Evolutionary conservation across 202 grass and related monocot species (phyloP), one percentile per base, ranked within the genome.

Genomic region (Bolboschoenoplectus hybrid): DNA sequence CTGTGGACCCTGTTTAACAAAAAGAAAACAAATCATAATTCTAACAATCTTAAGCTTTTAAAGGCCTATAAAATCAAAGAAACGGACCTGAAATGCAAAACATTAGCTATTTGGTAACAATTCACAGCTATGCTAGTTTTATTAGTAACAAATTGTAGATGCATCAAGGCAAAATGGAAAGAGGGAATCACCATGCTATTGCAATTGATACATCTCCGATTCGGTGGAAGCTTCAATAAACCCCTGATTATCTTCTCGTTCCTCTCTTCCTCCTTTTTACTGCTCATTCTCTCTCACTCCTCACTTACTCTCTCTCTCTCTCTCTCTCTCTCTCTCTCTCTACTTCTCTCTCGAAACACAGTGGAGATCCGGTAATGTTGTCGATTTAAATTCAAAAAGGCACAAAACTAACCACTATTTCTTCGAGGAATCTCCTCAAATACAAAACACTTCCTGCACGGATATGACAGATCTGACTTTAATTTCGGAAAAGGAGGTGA

Each of bases 241-340:
- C 95, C 95, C 84, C 95, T 87, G 62, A 97, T 94, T 84, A 95
- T 56, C 87, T 93, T 93, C 91, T 97, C 95, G 88, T 95, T 97
- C 91, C 88, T 93, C 87, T 97, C 92, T 83, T 97, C 95, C 82
- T 89, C 95, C 85, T 92, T 97, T 86, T 87, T 97, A 41, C 87
- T 89, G 84, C 65, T 87, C 72, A 81, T 87, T 53, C 44, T 88
- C 77, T 81, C 51, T 14, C 51, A 43, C 62, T 49, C 66, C 36
- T 16, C n/a, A 26, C 26, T 26, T 26, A 26, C 26, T 60, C 44
- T 60, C 57, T 60, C 81, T 51, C 0, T 39, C 78, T 63, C 75
- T 80, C 49, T 12, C 49, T 46, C 32, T 45, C 38, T 60, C 16
- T 60, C 57, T n/a, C 81, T 51, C 0, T 39, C 78, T 81, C 10